Conservation (phyloP, 1,139 yeast species). For the Meyerozyma guilliermondii region DNA sequence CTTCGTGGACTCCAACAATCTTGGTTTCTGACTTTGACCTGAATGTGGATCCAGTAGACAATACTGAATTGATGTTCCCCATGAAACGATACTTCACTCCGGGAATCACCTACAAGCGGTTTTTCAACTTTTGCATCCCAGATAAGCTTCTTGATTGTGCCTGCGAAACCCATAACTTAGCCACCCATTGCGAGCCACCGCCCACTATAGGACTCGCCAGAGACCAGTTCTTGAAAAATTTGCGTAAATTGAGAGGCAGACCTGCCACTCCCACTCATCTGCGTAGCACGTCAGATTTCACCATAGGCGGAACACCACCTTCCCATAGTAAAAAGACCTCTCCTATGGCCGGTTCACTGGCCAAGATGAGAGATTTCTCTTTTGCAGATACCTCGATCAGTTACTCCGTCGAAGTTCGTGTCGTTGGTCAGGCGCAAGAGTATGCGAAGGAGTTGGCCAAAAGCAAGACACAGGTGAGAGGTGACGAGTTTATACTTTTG, state of each 20-base stretch:
- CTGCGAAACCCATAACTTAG: conserved; percentile 16
- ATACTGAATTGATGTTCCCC: conserved; percentile 13
- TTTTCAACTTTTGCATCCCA: conserved; percentile 22
- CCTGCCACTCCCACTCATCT: background rate
- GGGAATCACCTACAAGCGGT: conserved; percentile 9
- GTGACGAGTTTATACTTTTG: conserved; percentile 19
- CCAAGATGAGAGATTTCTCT: conserved; percentile 8
- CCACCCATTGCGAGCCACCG: conserved; percentile 17
- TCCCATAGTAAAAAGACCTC: background rate
- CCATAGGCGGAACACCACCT: background rate
- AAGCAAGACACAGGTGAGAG: background rate
- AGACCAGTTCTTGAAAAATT: conserved; percentile 7
- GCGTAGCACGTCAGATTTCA: conserved; percentile 1
- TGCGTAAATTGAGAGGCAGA: conserved; percentile 7
- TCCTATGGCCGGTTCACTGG: background rate
- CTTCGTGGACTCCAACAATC: conserved; percentile 30
- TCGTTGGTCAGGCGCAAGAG: conserved; percentile 9
- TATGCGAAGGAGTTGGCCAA: conserved; percentile 4
- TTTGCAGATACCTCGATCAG: conserved; percentile 12
- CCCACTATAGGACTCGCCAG: conserved; percentile 15
- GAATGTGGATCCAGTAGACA: conserved; percentile 24
- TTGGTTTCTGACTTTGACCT: conserved; percentile 14
- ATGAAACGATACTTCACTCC: conserved; percentile 7
- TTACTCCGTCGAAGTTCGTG: conserved; percentile 11
- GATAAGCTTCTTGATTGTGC: conserved; percentile 16